phyloP scores from a whole-genome alignment of 2,329 filamentous ascomycete genomes.

The Arthrinium puccinioides region DNA sequence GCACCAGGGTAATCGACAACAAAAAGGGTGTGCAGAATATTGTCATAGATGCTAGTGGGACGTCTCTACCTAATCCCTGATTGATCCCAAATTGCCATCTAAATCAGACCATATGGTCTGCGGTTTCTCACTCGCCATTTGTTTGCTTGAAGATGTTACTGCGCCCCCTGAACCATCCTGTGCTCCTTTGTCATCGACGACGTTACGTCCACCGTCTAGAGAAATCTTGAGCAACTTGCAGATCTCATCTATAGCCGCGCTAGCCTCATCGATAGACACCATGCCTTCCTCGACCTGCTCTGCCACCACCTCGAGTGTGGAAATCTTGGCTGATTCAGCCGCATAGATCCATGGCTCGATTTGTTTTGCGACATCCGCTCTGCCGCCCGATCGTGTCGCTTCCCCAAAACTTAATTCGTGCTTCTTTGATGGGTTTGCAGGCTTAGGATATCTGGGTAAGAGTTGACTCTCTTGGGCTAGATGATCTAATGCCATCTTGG shows the following conservation, averaged over 20 bases:
- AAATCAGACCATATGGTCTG: conserved; percentile 40
- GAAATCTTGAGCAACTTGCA: conserved; percentile 33
- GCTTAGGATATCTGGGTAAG: conserved; percentile 43
- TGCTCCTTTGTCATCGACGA: conserved; percentile 12
- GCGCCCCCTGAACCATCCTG: conserved; percentile 7
- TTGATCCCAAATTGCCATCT: conserved; percentile 47
- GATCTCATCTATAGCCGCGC: conserved; percentile 40
- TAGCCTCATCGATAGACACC: conserved; percentile 45
- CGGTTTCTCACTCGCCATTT: too few relatives aligned
- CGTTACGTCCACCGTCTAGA: background rate
- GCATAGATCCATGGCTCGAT: conserved; percentile 54
- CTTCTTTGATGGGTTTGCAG: conserved; percentile 19
- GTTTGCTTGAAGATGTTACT: conserved; percentile 10
- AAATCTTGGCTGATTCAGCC: conserved; percentile 52
- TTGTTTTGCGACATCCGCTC: conserved; percentile 29
- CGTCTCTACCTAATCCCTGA: conserved; percentile 27
- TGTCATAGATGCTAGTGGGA: too few relatives aligned
- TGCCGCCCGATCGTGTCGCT: conserved; percentile 28
- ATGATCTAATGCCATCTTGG: conserved; percentile 41
- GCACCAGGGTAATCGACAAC: too few relatives aligned
- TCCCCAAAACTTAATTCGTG: conserved; percentile 35
- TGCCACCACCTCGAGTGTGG: conserved; percentile 49
- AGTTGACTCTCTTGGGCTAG: conserved; percentile 57
- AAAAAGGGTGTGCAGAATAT: background rate
- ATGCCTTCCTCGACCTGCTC: conserved; percentile 55